Percentiles rank a stretch among this genome's conserved stretches.
phyloP scores from a whole-genome alignment of 176 grass and related monocot species.

The Neostapfia colusana region DNA sequence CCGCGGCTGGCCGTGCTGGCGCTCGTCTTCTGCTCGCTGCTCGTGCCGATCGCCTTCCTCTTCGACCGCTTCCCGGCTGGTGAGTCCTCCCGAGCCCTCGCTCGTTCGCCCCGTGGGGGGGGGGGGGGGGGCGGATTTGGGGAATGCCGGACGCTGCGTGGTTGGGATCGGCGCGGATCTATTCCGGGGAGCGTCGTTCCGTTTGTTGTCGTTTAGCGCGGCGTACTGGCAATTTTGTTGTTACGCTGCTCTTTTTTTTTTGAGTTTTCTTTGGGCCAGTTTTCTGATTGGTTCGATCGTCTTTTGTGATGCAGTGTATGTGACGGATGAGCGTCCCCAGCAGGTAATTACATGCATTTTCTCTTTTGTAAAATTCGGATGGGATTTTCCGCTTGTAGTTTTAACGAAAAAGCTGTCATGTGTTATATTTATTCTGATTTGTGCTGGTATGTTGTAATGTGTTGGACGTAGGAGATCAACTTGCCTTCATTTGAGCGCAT shows the following conservation, averaged over 20 bases:
- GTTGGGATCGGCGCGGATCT: slow-evolving; percentile 58
- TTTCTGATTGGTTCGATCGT: slow-evolving; percentile 45
- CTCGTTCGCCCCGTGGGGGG: not conserved
- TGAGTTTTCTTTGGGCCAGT: not conserved
- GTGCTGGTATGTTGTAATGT: slow-evolving; percentile 29
- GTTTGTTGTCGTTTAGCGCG: slow-evolving; percentile 13
- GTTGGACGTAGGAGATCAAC: slow-evolving; percentile 47
- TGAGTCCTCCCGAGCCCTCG: slow-evolving; percentile 23
- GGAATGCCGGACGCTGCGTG: slow-evolving; percentile 42
- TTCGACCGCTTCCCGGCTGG: slow-evolving; percentile 85
- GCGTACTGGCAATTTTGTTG: slow-evolving; percentile 20
- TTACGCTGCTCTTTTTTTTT: not conserved
- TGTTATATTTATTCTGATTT: slow-evolving; percentile 15
- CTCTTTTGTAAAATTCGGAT: not conserved
- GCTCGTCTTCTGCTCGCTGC: slow-evolving; percentile 91
- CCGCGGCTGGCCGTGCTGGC: slow-evolving; percentile 82
- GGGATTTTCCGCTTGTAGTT: not conserved
- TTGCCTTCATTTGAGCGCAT: slow-evolving; percentile 48
- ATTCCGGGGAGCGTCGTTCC: slow-evolving; percentile 29
- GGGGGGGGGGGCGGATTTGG: slow-evolving; percentile 2
- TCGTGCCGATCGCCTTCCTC: slow-evolving; percentile 92
- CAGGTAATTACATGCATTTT: slow-evolving; percentile 52
- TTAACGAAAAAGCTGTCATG: not conserved
- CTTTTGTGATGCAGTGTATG: slow-evolving; percentile 69
- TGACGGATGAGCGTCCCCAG: slow-evolving; percentile 76